Evolutionary conservation across 2,329 filamentous ascomycete genomes (phyloP).

Genomic region (Fusarium euwallaceae): DNA sequence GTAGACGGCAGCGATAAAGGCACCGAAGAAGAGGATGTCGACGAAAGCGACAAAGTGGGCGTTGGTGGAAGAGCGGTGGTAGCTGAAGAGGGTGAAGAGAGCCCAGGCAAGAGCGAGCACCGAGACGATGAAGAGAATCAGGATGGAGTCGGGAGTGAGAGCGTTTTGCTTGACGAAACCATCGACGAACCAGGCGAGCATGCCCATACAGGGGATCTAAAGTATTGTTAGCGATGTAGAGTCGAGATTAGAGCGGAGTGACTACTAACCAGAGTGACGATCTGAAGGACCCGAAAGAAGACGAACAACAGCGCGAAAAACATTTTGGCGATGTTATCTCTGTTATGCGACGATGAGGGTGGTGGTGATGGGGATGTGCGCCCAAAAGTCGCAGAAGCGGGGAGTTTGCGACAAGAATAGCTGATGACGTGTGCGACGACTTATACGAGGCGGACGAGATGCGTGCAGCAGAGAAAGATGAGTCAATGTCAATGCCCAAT

Average conservation of each 20-base stretch:
- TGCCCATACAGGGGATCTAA: conserved; percentile 75
- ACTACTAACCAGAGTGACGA: conserved; percentile 71
- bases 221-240: conserved; percentile 12
- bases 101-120: conserved; percentile 74
- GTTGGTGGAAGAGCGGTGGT: conserved; percentile 72
- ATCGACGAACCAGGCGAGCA: conserved; percentile 76
- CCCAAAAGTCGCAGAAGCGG: conserved; percentile 1
- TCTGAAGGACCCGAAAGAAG: conserved; percentile 72
- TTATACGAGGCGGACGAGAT: conserved; percentile 8
- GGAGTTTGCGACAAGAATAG: conserved; percentile 7
- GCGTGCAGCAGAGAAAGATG: background rate
- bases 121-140: conserved; percentile 76
- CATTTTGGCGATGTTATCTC: conserved; percentile 59
- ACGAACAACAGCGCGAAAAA: conserved; percentile 74
- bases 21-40: conserved; percentile 73
- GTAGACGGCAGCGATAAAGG: conserved; percentile 73
- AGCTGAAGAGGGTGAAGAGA: conserved; percentile 74
- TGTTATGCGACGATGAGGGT: background rate
- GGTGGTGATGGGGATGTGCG: conserved; percentile 5
- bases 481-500: conserved; percentile 5
- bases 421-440: conserved; percentile 13
- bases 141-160: conserved; percentile 72
- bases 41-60: conserved; percentile 71
- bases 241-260: background rate
- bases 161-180: conserved; percentile 68